Conservation (phyloP, 2,329 filamentous ascomycete species). For the Helicocarpus griseus region DNA sequence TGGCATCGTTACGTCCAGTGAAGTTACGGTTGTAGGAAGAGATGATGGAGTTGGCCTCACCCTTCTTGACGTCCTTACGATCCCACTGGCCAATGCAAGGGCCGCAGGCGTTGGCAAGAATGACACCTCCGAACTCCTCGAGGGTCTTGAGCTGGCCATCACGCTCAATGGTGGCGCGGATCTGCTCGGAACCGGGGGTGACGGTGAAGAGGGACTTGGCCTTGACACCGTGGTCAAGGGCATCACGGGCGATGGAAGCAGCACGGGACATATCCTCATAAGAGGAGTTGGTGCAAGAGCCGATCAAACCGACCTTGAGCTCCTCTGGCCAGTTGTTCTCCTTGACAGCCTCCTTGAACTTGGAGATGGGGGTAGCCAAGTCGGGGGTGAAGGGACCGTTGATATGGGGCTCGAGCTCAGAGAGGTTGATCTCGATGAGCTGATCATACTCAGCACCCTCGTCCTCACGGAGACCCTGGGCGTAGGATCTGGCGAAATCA, state of each 20-base stretch:
- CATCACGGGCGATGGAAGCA: slow-evolving; percentile 83
- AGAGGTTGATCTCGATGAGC: slow-evolving; percentile 91
- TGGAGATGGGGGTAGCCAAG: slow-evolving; percentile 93
- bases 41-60: slow-evolving; percentile 89
- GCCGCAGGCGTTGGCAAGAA: slow-evolving; percentile 91
- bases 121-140: slow-evolving; percentile 89
- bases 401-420: slow-evolving; percentile 91
- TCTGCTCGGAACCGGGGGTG: slow-evolving; percentile 94
- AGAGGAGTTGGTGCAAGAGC: slow-evolving; percentile 92
- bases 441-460: slow-evolving; percentile 91
- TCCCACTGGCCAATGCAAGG: slow-evolving; percentile 96
- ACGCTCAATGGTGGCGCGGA: slow-evolving; percentile 81
- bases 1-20: slow-evolving; percentile 93
- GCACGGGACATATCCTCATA: slow-evolving; percentile 89
- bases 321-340: slow-evolving; percentile 94
- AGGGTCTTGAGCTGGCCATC: slow-evolving; percentile 90
- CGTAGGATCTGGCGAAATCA: slow-evolving; percentile 77
- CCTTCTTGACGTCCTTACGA: slow-evolving; percentile 86
- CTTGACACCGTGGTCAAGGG: slow-evolving; percentile 86
- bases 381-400: slow-evolving; percentile 99
- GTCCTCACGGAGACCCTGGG: slow-evolving; percentile 76
- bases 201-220: slow-evolving; percentile 89
- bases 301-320: slow-evolving; percentile 92
- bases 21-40: slow-evolving; percentile 99
- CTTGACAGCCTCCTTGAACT: slow-evolving; percentile 91